Percentiles rank a stretch among this genome's conserved stretches.
phyloP scores from a whole-genome alignment of 1,284 basidiomycete species.

The Malassezia caprae region DNA sequence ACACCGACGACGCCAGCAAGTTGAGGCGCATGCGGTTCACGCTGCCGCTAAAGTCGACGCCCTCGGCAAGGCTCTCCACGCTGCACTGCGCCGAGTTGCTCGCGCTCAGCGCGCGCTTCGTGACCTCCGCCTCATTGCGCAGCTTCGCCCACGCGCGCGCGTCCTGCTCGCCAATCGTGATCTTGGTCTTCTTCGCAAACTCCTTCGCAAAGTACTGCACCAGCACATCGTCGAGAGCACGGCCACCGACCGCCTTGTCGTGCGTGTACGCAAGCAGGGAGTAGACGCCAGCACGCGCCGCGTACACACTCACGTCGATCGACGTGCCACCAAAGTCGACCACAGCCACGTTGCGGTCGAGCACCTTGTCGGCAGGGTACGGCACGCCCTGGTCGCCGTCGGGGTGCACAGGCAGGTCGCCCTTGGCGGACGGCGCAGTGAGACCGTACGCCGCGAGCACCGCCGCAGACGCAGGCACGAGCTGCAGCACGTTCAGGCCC shows the following conservation, averaged over 20 bases:
- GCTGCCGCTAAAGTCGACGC: slow-evolving; percentile 79
- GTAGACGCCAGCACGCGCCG: slow-evolving; percentile 54
- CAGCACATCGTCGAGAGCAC: slow-evolving; percentile 68
- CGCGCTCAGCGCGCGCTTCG: slow-evolving; percentile 84
- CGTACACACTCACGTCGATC: slow-evolving; percentile 52
- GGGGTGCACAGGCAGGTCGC: slow-evolving; percentile 37
- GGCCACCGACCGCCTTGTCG: slow-evolving; percentile 55
- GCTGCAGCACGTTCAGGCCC: slow-evolving; percentile 67
- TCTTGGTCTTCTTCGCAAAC: slow-evolving; percentile 93
- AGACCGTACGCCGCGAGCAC: slow-evolving; percentile 56
- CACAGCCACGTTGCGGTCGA: slow-evolving; percentile 55
- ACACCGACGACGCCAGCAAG: slow-evolving; percentile 67
- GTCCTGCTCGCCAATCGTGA: slow-evolving; percentile 53
- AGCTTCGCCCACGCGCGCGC: slow-evolving; percentile 86
- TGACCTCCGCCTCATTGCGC: slow-evolving; percentile 82
- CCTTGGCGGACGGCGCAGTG: slow-evolving; percentile 52
- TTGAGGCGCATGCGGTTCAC: slow-evolving; percentile 92
- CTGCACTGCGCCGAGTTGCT: slow-evolving; percentile 75
- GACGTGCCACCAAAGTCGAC: slow-evolving; percentile 57
- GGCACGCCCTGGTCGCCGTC: slow-evolving; percentile 47
- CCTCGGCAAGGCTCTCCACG: slow-evolving; percentile 89
- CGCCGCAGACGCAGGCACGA: slow-evolving; percentile 72
- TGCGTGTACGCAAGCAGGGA: slow-evolving; percentile 52
- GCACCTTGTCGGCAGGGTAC: slow-evolving; percentile 50
- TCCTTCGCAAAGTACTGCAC: slow-evolving; percentile 89